Evolutionary conservation across 176 grass and related monocot genomes (phyloP).

Genomic region (Cymbopogon citratus): DNA sequence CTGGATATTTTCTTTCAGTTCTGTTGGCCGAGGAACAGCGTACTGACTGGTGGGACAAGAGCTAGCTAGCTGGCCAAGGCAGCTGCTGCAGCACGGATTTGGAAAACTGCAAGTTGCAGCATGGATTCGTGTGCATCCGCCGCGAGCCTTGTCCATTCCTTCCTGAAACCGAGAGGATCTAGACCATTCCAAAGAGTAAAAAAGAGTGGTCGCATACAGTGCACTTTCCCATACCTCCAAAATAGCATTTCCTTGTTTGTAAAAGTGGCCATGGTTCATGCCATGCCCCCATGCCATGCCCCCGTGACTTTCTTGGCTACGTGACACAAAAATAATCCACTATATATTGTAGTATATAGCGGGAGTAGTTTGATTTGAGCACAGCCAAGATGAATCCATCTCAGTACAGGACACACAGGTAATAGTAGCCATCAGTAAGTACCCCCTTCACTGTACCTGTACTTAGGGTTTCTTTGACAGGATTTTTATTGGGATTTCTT

Average conservation of each 20-base stretch:
- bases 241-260: neutral
- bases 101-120: conserved; percentile 7
- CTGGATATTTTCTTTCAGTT: neutral
- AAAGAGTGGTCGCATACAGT: neutral
- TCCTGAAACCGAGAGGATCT: neutral
- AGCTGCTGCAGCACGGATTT: neutral
- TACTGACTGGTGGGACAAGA: neutral
- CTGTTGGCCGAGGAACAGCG: neutral
- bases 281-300: too few species aligned
- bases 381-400: neutral
- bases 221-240: neutral
- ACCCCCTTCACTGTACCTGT: neutral
- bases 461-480: neutral
- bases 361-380: neutral
- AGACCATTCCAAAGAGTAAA: neutral
- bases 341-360: too few species aligned
- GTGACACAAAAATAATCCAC: neutral
- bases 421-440: neutral
- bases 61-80: neutral
- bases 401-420: neutral
- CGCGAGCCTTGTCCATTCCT: neutral
- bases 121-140: neutral
- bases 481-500: too few species aligned
- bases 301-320: neutral
- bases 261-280: neutral